Conservation (phyloP, 495 filamentous ascomycete genomes). For the Articulospora tetracladia region DNA sequence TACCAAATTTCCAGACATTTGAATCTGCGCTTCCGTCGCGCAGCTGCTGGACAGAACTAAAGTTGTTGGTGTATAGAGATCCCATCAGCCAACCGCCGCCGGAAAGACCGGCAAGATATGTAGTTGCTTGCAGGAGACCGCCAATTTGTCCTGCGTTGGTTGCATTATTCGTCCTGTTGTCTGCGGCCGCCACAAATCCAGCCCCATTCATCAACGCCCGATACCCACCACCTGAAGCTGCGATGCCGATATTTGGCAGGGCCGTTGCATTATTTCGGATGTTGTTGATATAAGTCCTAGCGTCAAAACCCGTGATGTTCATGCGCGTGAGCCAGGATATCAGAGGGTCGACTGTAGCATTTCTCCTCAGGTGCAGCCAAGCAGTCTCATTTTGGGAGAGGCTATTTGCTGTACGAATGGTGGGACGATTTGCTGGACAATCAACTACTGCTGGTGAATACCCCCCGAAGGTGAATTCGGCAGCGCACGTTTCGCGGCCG, state of each 20-base stretch:
- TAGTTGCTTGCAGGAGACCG: conserved; percentile 78
- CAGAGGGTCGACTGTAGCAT: conserved; percentile 31
- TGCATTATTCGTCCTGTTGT: conserved; percentile 65
- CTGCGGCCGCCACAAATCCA: conserved; percentile 83
- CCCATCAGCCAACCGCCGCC: conserved; percentile 89
- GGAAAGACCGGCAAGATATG: conserved; percentile 80
- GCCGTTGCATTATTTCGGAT: conserved; percentile 48
- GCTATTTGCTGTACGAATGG: conserved; percentile 45
- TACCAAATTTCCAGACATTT: conserved; percentile 71
- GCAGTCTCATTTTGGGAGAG: conserved; percentile 64
- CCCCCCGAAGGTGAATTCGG: conserved; percentile 50
- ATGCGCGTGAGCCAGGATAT: conserved; percentile 60
- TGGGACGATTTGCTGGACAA: conserved; percentile 45
- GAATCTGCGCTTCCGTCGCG: conserved; percentile 50
- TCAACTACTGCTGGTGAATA: conserved; percentile 51
- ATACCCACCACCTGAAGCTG: conserved; percentile 71
- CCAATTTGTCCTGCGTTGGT: conserved; percentile 70
- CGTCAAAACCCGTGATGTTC: conserved; percentile 75
- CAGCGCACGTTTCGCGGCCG: conserved; percentile 17
- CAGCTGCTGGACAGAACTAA: conserved; percentile 65
- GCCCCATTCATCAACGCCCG: conserved; percentile 84
- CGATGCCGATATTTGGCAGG: conserved; percentile 62
- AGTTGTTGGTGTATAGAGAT: conserved; percentile 87
- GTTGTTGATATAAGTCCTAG: conserved; percentile 59
- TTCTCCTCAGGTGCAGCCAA: conserved; percentile 57